Conservation (phyloP, 202 grass and related monocot genomes). For the Setaria italica region DNA sequence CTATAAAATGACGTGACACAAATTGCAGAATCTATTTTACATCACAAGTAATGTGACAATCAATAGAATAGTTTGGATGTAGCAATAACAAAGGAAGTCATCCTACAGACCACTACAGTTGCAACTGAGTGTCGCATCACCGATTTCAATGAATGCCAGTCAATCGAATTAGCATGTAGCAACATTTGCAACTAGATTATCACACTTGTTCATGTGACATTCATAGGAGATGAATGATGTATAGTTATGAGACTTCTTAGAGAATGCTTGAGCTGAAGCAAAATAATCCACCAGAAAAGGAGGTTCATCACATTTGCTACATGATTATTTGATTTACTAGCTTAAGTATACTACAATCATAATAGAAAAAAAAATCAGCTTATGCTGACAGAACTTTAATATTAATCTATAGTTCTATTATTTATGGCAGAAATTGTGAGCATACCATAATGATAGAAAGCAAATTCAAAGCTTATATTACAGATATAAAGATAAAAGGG, state of each 20-base stretch:
- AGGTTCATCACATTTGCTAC: background rate
- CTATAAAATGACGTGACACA: background rate
- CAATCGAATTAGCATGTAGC: background rate
- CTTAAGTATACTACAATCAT: background rate
- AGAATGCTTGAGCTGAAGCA: background rate
- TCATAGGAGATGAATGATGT: background rate
- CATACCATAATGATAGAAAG: background rate
- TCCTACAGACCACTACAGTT: background rate
- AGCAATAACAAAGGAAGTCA: background rate
- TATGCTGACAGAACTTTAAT: background rate
- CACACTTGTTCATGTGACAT: background rate
- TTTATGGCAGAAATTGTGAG: background rate
- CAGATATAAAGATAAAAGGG: background rate
- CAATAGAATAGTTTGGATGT: background rate
- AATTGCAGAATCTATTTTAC: slow-evolving; percentile 1
- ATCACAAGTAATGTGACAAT: slow-evolving; percentile 19
- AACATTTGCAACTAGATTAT: slow-evolving; percentile 10
- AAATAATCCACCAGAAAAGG: background rate
- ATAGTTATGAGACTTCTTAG: background rate
- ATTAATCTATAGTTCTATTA: background rate
- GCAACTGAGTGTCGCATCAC: slow-evolving; percentile 4
- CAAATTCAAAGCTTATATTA: background rate
- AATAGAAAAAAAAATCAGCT: background rate
- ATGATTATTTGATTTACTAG: background rate
- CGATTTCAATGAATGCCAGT: background rate